These are phyloP conservation scores for Termitomyces sp. DNA, from an alignment of 768 basidiomycete species.

Conservation along the genomic window DNA sequence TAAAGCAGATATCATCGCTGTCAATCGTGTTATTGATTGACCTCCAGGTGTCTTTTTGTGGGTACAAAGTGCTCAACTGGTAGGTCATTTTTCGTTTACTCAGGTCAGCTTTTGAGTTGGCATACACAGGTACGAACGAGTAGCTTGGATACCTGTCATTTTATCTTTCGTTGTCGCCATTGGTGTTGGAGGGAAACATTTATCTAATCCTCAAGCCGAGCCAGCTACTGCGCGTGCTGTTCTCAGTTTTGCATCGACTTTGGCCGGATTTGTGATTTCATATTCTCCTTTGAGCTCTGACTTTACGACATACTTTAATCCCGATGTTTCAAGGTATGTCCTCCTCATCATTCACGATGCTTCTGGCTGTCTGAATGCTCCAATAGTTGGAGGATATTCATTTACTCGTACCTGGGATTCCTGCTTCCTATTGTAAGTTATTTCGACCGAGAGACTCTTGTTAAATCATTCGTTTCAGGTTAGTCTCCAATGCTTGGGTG, in stretches of 20 bases:
- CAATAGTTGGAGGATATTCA: constrained; percentile 58
- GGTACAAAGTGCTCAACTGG: constrained; percentile 45
- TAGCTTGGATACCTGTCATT: constrained; percentile 77
- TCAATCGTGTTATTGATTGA: neutral
- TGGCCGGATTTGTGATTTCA: constrained; percentile 71
- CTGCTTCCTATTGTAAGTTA: constrained; percentile 47
- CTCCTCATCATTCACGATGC: neutral
- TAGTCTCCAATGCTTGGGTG: constrained; percentile 45
- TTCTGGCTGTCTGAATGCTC: neutral
- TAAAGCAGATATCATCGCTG: constrained; percentile 34
- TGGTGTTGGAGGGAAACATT: constrained; percentile 70
- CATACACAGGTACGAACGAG: constrained; percentile 54
- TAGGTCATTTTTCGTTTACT: constrained; percentile 7
- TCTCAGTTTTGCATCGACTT: constrained; percentile 61
- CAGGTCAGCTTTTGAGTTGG: neutral
- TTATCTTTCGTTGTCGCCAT: constrained; percentile 66
- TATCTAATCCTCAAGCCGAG: constrained; percentile 41
- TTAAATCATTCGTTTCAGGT: constrained; percentile 26
- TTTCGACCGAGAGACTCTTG: neutral
- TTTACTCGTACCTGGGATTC: constrained; percentile 67
- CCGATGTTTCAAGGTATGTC: constrained; percentile 49
- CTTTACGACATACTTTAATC: constrained; percentile 67
- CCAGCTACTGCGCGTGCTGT: constrained; percentile 53
- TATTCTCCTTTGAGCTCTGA: constrained; percentile 62
- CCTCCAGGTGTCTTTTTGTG: constrained; percentile 50